Percentiles rank a stretch among this genome's conserved stretches.
phyloP scores from a whole-genome alignment of 1,284 basidiomycete genomes.

The Sporisorium iseilematis-ciliati region DNA sequence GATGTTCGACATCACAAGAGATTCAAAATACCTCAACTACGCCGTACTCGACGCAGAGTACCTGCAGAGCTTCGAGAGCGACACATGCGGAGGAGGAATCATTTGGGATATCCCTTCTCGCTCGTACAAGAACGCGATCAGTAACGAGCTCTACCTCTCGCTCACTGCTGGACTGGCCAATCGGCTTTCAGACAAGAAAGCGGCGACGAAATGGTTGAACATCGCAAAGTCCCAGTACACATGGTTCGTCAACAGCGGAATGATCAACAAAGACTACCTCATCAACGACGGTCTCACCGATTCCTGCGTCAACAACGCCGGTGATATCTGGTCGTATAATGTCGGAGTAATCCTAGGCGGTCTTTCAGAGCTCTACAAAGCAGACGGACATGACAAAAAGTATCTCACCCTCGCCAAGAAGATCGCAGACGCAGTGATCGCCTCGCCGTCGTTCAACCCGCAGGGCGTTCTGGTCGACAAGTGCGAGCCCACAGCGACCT shows the following conservation, averaged over 20 bases:
- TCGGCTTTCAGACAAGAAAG: constrained; percentile 6
- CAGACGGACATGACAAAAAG: constrained; percentile 5
- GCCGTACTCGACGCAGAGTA: constrained; percentile 19
- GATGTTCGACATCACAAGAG: constrained; percentile 22
- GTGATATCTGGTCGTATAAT: constrained; percentile 16
- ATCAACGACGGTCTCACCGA: constrained; percentile 32
- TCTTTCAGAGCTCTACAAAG: constrained; percentile 10
- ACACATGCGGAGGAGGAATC: constrained; percentile 18
- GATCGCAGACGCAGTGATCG: constrained; percentile 15
- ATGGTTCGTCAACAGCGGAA: constrained; percentile 22
- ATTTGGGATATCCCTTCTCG: constrained; percentile 20
- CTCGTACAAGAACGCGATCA: constrained; percentile 25
- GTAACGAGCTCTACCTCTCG: constrained; percentile 27
- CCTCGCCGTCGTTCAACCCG: constrained; percentile 2
- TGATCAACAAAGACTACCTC: constrained; percentile 18
- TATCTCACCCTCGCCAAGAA: not conserved
- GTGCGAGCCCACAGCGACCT: constrained; percentile 10
- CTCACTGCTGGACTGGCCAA: constrained; percentile 25
- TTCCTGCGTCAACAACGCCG: constrained; percentile 17
- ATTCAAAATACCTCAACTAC: constrained; percentile 21
- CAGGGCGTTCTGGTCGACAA: constrained; percentile 6
- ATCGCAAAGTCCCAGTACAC: constrained; percentile 17
- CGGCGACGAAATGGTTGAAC: constrained; percentile 4
- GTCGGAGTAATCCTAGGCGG: constrained; percentile 13
- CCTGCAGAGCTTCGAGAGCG: constrained; percentile 19